Conservation (phyloP, 805 yeast species). For the Monosporozyma solicola region DNA sequence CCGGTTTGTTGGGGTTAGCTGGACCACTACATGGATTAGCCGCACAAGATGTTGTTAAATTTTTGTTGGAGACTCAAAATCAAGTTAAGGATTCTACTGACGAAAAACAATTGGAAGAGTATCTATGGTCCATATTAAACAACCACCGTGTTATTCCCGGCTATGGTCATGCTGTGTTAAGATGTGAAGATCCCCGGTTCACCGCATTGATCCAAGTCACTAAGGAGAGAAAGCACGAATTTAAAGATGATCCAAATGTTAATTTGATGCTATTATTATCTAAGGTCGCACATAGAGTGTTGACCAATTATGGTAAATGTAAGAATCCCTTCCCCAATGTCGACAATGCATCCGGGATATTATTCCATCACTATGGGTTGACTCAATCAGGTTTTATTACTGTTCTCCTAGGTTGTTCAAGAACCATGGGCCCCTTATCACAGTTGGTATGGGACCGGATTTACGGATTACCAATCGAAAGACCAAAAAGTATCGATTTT, state of each 20-base stretch:
- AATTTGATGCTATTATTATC: conserved; percentile 57
- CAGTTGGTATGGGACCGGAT: conserved; percentile 75
- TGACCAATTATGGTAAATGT: conserved; percentile 73
- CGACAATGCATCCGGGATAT: conserved; percentile 70
- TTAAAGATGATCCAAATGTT: conserved; percentile 56
- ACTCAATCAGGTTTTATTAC: conserved; percentile 68
- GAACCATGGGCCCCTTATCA: conserved; percentile 70
- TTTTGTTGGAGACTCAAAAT: conserved; percentile 54
- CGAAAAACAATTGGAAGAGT: conserved; percentile 45
- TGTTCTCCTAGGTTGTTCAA: conserved; percentile 73
- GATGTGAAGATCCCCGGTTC: conserved; percentile 78
- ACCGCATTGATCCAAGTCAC: conserved; percentile 67
- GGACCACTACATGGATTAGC: conserved; percentile 85
- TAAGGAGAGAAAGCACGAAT: conserved; percentile 40
- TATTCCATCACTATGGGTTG: conserved; percentile 73
- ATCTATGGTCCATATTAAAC: conserved; percentile 64
- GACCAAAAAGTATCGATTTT: conserved; percentile 48
- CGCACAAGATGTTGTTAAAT: conserved; percentile 75
- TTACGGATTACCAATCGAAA: conserved; percentile 69
- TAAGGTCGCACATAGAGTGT: conserved; percentile 64
- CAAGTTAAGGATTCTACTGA: conserved; percentile 30
- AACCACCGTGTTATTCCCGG: conserved; percentile 79
- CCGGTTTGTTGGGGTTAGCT: conserved; percentile 76
- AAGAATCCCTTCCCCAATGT: conserved; percentile 83
- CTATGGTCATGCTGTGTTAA: conserved; percentile 79